Percentiles rank a stretch among this genome's conserved stretches.
Evolutionary conservation across 108 stramenopile species (phyloP).

Genomic region (Bacterosira constricta): DNA sequence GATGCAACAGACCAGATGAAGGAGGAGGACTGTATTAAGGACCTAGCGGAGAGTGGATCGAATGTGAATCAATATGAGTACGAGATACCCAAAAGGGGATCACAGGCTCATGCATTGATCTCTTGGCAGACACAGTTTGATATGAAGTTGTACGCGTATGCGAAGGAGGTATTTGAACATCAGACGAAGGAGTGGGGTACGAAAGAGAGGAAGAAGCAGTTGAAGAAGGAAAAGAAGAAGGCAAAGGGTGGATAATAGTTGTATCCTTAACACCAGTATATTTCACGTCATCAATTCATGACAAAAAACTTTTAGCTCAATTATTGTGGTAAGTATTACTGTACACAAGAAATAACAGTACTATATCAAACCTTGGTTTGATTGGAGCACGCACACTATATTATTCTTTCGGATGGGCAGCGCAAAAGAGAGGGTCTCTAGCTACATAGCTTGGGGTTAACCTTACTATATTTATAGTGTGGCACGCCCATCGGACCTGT

Average conservation of each 20-base stretch:
- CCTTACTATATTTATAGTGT: no score
- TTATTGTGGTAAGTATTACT: no score
- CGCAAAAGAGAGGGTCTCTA: no score
- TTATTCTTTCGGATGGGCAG: no score
- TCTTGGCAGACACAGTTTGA: constrained; percentile 60
- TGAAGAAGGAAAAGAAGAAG: constrained; percentile 54
- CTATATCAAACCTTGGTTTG: no score
- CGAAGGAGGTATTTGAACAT: constrained; percentile 48
- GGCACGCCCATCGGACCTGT: no score
- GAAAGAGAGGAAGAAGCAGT: constrained; percentile 50
- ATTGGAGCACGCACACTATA: no score
- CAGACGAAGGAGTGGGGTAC: constrained; percentile 56
- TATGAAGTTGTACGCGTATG: constrained; percentile 49
- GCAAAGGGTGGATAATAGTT: constrained; percentile 1
- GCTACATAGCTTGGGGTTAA: no score
- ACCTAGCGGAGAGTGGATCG: constrained; percentile 23
- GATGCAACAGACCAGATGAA: constrained; percentile 46
- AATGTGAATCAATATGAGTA: constrained; percentile 48
- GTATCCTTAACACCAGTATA: no score
- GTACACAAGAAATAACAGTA: no score
- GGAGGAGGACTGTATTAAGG: constrained; percentile 51
- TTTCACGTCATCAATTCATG: no score
- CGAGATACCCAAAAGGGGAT: constrained; percentile 52
- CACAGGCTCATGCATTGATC: constrained; percentile 50
- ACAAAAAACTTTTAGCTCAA: no score